phyloP scores from a whole-genome alignment of 495 filamentous ascomycete genomes.

The Hyaloscypha bicolor region DNA sequence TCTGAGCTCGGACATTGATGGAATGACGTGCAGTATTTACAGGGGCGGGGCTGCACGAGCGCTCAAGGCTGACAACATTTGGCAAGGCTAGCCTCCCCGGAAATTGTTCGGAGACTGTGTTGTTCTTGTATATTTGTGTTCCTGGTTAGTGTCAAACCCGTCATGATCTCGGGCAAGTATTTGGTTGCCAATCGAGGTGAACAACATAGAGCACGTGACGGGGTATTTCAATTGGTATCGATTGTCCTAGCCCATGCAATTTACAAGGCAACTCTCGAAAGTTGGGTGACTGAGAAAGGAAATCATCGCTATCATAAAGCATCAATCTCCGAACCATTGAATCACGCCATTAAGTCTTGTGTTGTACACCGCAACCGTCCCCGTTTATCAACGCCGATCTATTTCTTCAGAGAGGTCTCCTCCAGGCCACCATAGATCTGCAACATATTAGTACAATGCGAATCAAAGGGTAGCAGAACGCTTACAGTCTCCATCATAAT shows the following conservation, averaged over 20 bases:
- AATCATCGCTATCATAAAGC: conserved; percentile 30
- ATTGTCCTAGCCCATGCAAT: conserved; percentile 20
- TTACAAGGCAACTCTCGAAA: conserved; percentile 20
- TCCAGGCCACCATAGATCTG: conserved; percentile 32
- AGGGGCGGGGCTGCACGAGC: neutral
- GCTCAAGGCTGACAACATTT: neutral
- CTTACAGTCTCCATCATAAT: conserved; percentile 79
- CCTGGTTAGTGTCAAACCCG: neutral
- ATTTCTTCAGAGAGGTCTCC: conserved; percentile 21
- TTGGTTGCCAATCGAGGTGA: neutral
- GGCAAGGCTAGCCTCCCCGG: neutral
- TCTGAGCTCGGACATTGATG: conserved; percentile 12
- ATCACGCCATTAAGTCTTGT: conserved; percentile 24
- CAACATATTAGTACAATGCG: neutral
- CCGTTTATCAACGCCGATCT: neutral
- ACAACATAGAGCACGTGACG: neutral
- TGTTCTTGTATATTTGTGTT: neutral
- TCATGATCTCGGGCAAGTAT: neutral
- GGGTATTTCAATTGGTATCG: conserved; percentile 18
- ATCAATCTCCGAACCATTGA: conserved; percentile 22
- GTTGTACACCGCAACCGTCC: conserved; percentile 22
- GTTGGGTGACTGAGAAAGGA: conserved; percentile 9
- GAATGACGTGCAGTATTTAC: conserved; percentile 1
- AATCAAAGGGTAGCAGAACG: neutral
- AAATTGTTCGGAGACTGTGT: neutral